These are phyloP conservation scores for Scheffersomyces stipitis DNA, from an alignment of 805 yeast species.

Conservation along the genomic window DNA sequence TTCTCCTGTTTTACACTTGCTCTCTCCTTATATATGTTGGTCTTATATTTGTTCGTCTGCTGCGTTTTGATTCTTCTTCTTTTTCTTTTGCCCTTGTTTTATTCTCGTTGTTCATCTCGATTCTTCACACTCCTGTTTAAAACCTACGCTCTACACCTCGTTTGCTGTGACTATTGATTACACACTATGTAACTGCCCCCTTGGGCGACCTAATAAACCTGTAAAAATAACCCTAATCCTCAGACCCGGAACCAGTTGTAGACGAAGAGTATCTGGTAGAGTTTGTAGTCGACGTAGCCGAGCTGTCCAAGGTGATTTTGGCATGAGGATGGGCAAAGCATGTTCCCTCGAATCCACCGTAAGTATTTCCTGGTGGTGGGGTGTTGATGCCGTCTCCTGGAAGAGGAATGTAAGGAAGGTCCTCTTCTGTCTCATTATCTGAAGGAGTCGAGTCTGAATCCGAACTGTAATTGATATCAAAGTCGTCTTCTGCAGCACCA, in stretches of 20 bases:
- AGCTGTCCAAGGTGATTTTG: conserved; percentile 22
- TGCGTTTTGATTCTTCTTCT: no score
- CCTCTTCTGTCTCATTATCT: conserved; percentile 24
- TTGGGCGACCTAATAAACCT: no score
- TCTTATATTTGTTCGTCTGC: no score
- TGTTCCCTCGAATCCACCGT: conserved; percentile 32
- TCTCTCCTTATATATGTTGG: no score
- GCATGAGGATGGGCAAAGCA: conserved; percentile 48
- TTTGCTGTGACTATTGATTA: no score
- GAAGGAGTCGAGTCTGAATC: conserved; percentile 16
- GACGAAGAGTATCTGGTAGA: conserved; percentile 2
- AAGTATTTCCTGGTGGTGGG: conserved; percentile 23
- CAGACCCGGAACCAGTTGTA: conserved; percentile 1
- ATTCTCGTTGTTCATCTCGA: no score
- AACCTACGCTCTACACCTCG: no score
- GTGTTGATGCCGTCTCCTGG: conserved; percentile 31
- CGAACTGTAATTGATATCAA: conserved; percentile 37
- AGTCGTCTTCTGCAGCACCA: conserved; percentile 23
- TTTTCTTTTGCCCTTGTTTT: no score
- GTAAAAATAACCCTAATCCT: no score
- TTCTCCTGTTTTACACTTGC: no score
- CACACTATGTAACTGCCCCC: no score
- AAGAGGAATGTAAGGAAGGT: conserved; percentile 26
- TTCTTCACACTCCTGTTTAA: no score
- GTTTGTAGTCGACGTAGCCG: neutral